A percentile compares a stretch with the other conserved stretches of the same genome.
Evolutionary conservation across 1,284 basidiomycete species (phyloP).

Genomic region (Ganoderma boninense): DNA sequence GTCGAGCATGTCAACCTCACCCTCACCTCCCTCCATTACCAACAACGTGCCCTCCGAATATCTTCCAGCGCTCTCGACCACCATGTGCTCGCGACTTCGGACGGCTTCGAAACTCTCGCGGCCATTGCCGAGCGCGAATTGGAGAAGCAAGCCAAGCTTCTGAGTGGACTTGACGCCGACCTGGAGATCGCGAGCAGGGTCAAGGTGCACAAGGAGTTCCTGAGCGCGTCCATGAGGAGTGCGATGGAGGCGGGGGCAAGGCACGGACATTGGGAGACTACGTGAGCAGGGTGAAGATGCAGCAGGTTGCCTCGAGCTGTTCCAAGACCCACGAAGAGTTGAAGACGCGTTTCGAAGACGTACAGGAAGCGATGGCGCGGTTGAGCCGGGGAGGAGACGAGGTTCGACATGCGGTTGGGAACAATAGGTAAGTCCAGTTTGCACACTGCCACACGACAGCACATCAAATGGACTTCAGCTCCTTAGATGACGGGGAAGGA

Average conservation of each 20-base stretch:
- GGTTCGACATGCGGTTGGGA: slow-evolving; percentile 59
- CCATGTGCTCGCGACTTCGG: slow-evolving; percentile 71
- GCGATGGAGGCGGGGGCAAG: slow-evolving; percentile 72
- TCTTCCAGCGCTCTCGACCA: slow-evolving; percentile 74
- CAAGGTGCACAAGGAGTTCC: slow-evolving; percentile 75
- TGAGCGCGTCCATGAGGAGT: slow-evolving; percentile 68
- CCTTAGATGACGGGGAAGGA: slow-evolving; percentile 66
- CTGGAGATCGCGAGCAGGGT: slow-evolving; percentile 72
- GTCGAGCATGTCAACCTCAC: slow-evolving; percentile 63
- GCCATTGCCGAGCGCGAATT: slow-evolving; percentile 64
- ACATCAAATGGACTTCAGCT: slow-evolving; percentile 45
- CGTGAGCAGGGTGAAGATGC: slow-evolving; percentile 80
- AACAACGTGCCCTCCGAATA: slow-evolving; percentile 72
- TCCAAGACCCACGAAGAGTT: slow-evolving; percentile 75
- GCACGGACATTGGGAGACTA: slow-evolving; percentile 81
- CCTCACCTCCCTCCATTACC: slow-evolving; percentile 61
- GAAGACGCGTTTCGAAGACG: slow-evolving; percentile 57
- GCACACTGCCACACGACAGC: slow-evolving; percentile 5
- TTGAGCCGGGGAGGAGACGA: slow-evolving; percentile 67
- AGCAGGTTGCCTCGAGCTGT: slow-evolving; percentile 79
- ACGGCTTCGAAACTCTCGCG: slow-evolving; percentile 73
- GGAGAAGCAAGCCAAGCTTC: slow-evolving; percentile 65
- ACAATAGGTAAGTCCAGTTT: slow-evolving; percentile 53
- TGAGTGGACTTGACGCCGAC: slow-evolving; percentile 71
- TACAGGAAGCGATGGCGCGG: slow-evolving; percentile 60